A percentile compares a stretch with the other conserved stretches of the same genome.
phyloP scores from a whole-genome alignment of 2,329 filamentous ascomycete species.

The Setomelanomma holmii region DNA sequence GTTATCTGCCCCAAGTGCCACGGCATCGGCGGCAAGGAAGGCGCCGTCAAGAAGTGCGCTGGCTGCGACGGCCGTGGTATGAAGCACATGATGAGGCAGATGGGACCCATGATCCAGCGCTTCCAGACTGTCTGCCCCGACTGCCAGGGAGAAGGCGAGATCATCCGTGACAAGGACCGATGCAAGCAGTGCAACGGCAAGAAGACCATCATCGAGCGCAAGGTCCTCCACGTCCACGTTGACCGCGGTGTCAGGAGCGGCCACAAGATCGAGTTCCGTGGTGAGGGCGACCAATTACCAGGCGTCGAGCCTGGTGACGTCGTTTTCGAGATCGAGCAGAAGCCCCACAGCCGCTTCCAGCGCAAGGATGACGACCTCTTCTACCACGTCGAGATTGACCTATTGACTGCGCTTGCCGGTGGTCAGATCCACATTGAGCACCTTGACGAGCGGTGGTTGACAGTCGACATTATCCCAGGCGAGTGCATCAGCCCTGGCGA shows the following conservation, averaged over 20 bases:
- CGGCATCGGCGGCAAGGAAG: slow-evolving; percentile 94
- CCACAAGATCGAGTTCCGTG: slow-evolving; percentile 95
- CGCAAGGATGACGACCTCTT: slow-evolving; percentile 96
- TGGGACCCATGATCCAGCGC: slow-evolving; percentile 99
- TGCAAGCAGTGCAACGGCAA: slow-evolving; percentile 97
- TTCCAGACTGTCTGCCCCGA: slow-evolving; percentile 99
- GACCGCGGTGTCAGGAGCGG: slow-evolving; percentile 92
- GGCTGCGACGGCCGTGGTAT: slow-evolving; percentile 94
- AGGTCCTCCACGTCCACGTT: slow-evolving; percentile 97
- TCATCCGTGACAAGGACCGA: slow-evolving; percentile 93
- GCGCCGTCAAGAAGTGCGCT: slow-evolving; percentile 90
- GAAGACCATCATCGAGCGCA: slow-evolving; percentile 97
- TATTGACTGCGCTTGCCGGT: slow-evolving; percentile 91
- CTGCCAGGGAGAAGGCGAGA: slow-evolving; percentile 96
- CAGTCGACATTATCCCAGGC: slow-evolving; percentile 88
- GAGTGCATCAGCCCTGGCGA: slow-evolving; percentile 91
- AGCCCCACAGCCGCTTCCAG: slow-evolving; percentile 95
- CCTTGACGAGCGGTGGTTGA: slow-evolving; percentile 95
- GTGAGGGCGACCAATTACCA: slow-evolving; percentile 94
- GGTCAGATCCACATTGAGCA: slow-evolving; percentile 93
- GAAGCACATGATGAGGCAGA: slow-evolving; percentile 99
- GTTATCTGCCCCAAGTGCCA: slow-evolving; percentile 96
- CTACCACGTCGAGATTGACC: slow-evolving; percentile 93
- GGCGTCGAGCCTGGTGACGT: slow-evolving; percentile 94
- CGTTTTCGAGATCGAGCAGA: slow-evolving; percentile 98